Conservation (phyloP, 1,284 basidiomycete genomes). For the Xanthoconium separans region DNA sequence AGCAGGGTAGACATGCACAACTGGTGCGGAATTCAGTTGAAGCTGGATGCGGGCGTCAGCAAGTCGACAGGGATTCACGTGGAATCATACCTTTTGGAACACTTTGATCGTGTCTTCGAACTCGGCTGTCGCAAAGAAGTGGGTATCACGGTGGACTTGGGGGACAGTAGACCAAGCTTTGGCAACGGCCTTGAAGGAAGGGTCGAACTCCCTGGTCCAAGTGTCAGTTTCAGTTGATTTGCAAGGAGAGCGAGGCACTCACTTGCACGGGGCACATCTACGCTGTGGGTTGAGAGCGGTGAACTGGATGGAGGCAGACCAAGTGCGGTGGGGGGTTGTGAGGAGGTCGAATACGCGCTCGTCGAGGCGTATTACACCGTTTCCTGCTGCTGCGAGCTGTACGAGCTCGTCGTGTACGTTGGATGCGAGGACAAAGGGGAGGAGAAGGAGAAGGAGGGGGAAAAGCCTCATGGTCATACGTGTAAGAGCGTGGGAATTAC, state of each 20-base stretch:
- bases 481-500: slow-evolving; percentile 14
- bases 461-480: slow-evolving; percentile 29
- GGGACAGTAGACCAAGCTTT: slow-evolving; percentile 73
- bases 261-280: slow-evolving; percentile 83
- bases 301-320: slow-evolving; percentile 81
- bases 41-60: slow-evolving; percentile 32
- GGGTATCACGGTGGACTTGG: slow-evolving; percentile 61
- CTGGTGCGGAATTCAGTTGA: slow-evolving; percentile 80
- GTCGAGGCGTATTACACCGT: slow-evolving; percentile 82
- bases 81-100: slow-evolving; percentile 72
- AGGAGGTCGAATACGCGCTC: slow-evolving; percentile 74
- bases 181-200: slow-evolving; percentile 76
- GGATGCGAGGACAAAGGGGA: slow-evolving; percentile 47
- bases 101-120: slow-evolving; percentile 74
- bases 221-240: not conserved
- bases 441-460: slow-evolving; percentile 37
- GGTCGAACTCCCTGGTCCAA: slow-evolving; percentile 73
- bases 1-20: slow-evolving; percentile 77
- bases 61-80: not conserved
- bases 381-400: slow-evolving; percentile 63
- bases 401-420: slow-evolving; percentile 53
- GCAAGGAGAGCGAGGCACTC: slow-evolving; percentile 19
- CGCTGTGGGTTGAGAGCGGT: slow-evolving; percentile 81
- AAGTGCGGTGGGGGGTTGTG: slow-evolving; percentile 71
- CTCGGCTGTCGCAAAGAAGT: slow-evolving; percentile 92